These are phyloP conservation scores for Scedosporium minutisporum DNA, from an alignment of 2,329 filamentous ascomycete genomes.

Conservation along the genomic window DNA sequence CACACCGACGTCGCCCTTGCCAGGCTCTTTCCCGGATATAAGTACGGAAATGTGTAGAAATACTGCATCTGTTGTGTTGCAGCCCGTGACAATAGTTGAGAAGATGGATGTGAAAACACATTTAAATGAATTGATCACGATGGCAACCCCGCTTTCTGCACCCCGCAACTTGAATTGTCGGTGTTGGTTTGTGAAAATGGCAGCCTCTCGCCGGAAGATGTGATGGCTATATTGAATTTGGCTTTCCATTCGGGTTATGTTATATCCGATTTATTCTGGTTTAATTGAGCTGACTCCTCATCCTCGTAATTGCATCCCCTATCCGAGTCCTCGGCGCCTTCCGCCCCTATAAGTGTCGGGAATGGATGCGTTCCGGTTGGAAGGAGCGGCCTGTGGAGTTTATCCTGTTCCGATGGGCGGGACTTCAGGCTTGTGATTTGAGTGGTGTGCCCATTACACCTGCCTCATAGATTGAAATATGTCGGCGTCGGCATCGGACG, in stretches of 20 bases:
- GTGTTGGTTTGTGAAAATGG: neutral
- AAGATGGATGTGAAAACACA: no score
- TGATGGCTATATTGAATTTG: neutral
- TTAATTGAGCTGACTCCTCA: neutral
- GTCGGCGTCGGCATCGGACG: neutral
- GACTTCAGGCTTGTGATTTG: neutral
- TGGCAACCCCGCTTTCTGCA: neutral
- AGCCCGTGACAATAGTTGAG: no score
- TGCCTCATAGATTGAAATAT: neutral
- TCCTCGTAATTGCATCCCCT: neutral
- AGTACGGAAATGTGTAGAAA: no score
- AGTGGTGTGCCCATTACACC: neutral
- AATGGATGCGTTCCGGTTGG: neutral
- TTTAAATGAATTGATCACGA: no score
- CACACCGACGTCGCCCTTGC: no score
- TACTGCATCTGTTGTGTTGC: no score
- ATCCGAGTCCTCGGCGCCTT: no score
- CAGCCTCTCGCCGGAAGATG: neutral
- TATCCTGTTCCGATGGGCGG: neutral
- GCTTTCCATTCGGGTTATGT: neutral
- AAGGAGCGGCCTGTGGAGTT: neutral
- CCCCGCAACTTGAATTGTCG: neutral
- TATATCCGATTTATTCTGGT: neutral
- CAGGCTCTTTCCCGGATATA: no score
- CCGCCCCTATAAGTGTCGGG: no score